phyloP scores from a whole-genome alignment of 305 asterid genomes.

The Lippia alba region DNA sequence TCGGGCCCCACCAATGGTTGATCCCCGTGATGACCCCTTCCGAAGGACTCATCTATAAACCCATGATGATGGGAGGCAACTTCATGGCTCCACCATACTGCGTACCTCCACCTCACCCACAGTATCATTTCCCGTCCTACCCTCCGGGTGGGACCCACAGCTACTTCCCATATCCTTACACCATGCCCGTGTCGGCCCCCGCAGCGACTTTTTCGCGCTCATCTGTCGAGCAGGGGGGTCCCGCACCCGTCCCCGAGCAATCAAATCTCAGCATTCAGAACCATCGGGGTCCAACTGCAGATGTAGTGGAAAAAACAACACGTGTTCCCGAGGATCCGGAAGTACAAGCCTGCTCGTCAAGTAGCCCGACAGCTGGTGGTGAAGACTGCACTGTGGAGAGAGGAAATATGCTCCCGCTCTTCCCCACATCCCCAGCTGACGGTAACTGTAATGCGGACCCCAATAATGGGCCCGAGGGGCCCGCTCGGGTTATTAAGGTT shows the following conservation, averaged over 20 bases:
- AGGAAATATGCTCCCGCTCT: conserved; percentile 52
- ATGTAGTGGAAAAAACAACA: conserved; percentile 8
- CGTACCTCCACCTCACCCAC: conserved; percentile 46
- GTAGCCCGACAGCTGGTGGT: conserved; percentile 45
- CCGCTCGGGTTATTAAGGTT: conserved; percentile 55
- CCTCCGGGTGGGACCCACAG: conserved; percentile 50
- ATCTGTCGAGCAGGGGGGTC: conserved; percentile 47
- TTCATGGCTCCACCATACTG: conserved; percentile 61
- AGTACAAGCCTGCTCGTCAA: conserved; percentile 63
- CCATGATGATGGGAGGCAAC: conserved; percentile 53
- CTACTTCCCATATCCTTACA: conserved; percentile 52
- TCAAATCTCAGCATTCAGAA: conserved; percentile 25
- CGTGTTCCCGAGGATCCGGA: conserved; percentile 46
- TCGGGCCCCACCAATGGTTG: conserved; percentile 81
- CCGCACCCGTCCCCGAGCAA: conserved; percentile 34
- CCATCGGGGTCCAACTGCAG: conserved; percentile 28
- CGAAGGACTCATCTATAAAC: conserved; percentile 90
- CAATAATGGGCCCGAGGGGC: conserved; percentile 37
- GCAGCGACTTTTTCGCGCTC: conserved; percentile 44
- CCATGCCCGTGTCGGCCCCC: too few relatives aligned
- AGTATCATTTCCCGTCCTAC: conserved; percentile 51
- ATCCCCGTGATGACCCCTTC: conserved; percentile 91
- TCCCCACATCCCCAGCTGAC: conserved; percentile 52
- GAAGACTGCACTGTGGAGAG: conserved; percentile 36
- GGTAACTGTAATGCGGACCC: conserved; percentile 31